phyloP scores from a whole-genome alignment of 2,329 filamentous ascomycete species.

The Pleochaeta shiraiana region DNA sequence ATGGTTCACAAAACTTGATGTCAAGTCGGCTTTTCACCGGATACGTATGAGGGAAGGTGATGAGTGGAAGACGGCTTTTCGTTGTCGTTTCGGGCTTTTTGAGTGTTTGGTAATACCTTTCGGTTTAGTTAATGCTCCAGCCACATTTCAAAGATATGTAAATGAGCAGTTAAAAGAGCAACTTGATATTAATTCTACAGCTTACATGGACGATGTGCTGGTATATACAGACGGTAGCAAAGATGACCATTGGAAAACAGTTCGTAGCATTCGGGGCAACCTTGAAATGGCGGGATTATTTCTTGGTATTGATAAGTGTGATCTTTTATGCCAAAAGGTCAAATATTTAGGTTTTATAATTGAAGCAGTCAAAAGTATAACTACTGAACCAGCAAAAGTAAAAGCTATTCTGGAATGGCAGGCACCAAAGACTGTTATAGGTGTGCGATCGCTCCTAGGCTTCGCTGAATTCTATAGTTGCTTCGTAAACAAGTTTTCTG shows the following conservation, averaged over 20 bases:
- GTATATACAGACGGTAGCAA: no score
- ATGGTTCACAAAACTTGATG: neutral
- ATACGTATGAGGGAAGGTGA: neutral
- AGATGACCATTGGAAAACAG: neutral
- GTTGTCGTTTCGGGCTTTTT: neutral
- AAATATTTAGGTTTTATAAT: no score
- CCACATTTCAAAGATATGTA: slow-evolving; percentile 1
- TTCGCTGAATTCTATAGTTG: neutral
- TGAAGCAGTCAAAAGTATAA: no score
- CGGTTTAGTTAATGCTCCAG: slow-evolving; percentile 1
- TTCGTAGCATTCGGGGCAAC: neutral
- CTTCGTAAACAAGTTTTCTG: neutral
- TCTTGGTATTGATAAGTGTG: neutral
- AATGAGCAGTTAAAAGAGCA: neutral
- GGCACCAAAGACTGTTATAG: no score
- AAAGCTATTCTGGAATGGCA: no score
- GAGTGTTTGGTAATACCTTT: slow-evolving; percentile 4
- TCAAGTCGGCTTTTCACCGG: neutral
- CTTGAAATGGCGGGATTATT: neutral
- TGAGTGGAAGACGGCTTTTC: neutral
- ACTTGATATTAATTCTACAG: neutral
- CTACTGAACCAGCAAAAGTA: no score
- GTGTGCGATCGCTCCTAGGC: neutral
- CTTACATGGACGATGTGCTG: neutral
- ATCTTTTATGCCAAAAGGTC: no score